These are phyloP conservation scores for Trichoderma breve DNA, from an alignment of 2,329 filamentous ascomycete species.

Conservation along the genomic window DNA sequence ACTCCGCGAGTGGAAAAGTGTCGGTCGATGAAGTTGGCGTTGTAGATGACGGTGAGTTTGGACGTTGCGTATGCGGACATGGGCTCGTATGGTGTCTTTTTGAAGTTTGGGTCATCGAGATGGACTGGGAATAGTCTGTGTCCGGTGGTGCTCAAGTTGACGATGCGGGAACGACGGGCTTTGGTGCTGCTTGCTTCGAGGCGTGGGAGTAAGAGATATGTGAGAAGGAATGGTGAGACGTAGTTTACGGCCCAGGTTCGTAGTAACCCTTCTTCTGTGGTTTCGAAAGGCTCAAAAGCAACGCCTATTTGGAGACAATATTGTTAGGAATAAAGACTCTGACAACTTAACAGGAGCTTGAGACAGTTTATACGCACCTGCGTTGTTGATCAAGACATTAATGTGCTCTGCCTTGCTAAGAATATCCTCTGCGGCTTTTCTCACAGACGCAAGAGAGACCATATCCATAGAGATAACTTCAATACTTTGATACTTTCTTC, in stretches of 20 bases:
- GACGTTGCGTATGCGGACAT: slow-evolving; percentile 6
- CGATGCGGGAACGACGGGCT: not conserved
- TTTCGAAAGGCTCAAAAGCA: not conserved
- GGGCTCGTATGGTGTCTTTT: not conserved
- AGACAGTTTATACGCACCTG: not conserved
- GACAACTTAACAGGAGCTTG: no score
- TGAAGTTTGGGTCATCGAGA: not conserved
- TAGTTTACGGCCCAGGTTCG: not conserved
- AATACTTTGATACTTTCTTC: not conserved
- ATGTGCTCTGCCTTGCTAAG: not conserved
- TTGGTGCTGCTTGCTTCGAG: not conserved
- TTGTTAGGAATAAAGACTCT: no score
- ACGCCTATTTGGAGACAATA: not conserved
- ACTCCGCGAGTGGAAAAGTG: not conserved
- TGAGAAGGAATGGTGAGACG: not conserved
- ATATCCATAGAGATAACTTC: not conserved
- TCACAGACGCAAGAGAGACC: not conserved
- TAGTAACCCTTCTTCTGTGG: not conserved
- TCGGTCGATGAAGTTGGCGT: not conserved
- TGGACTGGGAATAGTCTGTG: not conserved
- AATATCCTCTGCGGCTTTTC: not conserved
- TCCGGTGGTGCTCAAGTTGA: not conserved
- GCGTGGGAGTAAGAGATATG: not conserved
- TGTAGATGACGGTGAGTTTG: not conserved
- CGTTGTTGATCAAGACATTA: not conserved